Base-by-base conservation (phyloP, 2,329 filamentous ascomycete genomes). In the Cladosporium sp. region DNA sequence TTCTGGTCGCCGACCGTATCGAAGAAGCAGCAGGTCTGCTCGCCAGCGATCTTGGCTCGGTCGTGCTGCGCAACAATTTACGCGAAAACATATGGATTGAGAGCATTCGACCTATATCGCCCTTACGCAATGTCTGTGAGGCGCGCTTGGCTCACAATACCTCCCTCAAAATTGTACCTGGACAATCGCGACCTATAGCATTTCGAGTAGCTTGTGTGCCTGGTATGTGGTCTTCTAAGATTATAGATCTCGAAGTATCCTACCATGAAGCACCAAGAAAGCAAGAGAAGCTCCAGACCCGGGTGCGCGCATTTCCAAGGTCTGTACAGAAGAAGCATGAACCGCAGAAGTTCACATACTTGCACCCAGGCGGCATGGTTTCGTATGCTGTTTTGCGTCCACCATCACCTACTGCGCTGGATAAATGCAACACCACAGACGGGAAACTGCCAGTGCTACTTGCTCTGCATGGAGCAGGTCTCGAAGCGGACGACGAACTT, bases 341-440 rank as follows among this genome's bases (percentile, higher is more conserved):
- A 11, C 75, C 84, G 4, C 84, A 86, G 63, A 86, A 83, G 70
- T 74, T 86, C 54, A 87, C 85, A 1, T 87, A 81, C 69, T 74
- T 83, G 41, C 85, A 87, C 71, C 83, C 84, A 7, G 79, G 81
- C 47, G 83, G 81, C 36, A 83, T 83, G 60, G 80, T 85, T 10
- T 87, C 85, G 5, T 88, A 87, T 74, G 83, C 85, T 12, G 83
- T 87, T 67, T 75, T 88, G 47, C 79, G 84, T n/a, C 80, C 85
- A 30, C 86, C 86, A 11, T 81, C 83, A 0, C 68, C 71, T 44
- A 79, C 80, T 65, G 76, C 76, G 18, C 73, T 73, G 5, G 78
- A 64, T 8, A 15, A 12, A 12, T 65, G 63, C 32, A 38, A 57
- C 67, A 76, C 62, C 30, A 63, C 65, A 66, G 69, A 72, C 15